phyloP scores from a whole-genome alignment of 345 rosid genomes.

The Crucihimalaya himalaica region DNA sequence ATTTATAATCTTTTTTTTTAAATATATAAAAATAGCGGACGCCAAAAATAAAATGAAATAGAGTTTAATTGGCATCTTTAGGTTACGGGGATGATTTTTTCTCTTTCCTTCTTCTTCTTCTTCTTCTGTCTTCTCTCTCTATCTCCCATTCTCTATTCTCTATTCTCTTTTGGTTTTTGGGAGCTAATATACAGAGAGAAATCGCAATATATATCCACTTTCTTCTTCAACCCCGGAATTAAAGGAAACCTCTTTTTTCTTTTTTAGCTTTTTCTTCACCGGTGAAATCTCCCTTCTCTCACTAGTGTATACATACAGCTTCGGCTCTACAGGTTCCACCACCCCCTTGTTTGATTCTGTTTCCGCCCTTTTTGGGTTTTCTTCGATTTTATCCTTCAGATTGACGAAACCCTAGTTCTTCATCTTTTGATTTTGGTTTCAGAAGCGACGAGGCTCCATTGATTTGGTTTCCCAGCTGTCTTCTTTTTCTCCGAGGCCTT shows the following conservation, averaged over 20 bases:
- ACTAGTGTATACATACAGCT: slow-evolving; percentile 28
- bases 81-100: slow-evolving; percentile 33
- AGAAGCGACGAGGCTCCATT: slow-evolving; percentile 12
- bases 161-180: neutral
- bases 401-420: slow-evolving; percentile 35
- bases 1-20: neutral
- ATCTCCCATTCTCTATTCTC: neutral
- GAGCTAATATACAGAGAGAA: slow-evolving; percentile 32
- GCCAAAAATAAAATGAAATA: slow-evolving; percentile 39
- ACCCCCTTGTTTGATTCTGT: slow-evolving; percentile 4
- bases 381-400: neutral
- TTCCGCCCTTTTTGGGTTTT: neutral
- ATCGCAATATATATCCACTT: slow-evolving; percentile 28
- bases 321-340: slow-evolving; percentile 22
- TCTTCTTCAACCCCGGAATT: slow-evolving; percentile 15
- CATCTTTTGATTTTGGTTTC: slow-evolving; percentile 21
- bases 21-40: slow-evolving; percentile 32
- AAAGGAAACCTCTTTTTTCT: slow-evolving; percentile 26
- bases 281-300: slow-evolving; percentile 33
- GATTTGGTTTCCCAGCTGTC: slow-evolving; percentile 10
- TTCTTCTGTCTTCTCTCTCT: slow-evolving; percentile 1
- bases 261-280: slow-evolving; percentile 23
- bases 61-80: slow-evolving; percentile 27
- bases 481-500: neutral
- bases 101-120: neutral